These are phyloP conservation scores for Hanseniaspora nectarophila DNA, from an alignment of 805 yeast species.

Conservation along the genomic window DNA sequence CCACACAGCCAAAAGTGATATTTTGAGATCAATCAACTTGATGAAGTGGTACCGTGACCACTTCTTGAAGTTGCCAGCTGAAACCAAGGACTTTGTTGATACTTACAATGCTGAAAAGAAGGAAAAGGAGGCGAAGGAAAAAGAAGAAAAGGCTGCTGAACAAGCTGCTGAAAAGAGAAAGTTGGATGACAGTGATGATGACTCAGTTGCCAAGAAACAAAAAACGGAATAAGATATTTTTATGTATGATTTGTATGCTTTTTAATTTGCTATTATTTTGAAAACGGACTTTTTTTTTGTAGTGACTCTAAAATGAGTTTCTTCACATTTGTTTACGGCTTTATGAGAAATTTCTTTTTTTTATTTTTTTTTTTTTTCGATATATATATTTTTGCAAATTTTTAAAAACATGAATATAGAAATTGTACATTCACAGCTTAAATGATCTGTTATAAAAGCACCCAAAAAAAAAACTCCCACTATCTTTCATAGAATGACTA, in stretches of 20 bases:
- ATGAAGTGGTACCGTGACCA: slow-evolving; percentile 62
- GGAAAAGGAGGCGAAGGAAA: not conserved
- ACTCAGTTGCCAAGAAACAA: slow-evolving; percentile 4
- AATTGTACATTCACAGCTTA: too few relatives aligned
- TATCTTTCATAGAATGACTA: not conserved
- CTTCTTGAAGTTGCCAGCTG: slow-evolving; percentile 35
- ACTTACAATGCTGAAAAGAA: slow-evolving; percentile 4
- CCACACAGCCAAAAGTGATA: slow-evolving; percentile 86
- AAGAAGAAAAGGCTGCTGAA: not conserved
- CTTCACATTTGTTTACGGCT: too few relatives aligned
- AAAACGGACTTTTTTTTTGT: not conserved
- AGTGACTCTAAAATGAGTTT: too few relatives aligned
- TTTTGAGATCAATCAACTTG: slow-evolving; percentile 77
- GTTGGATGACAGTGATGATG: not conserved
- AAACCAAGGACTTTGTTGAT: slow-evolving; percentile 15
- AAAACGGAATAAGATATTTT: not conserved
- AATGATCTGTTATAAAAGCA: too few relatives aligned
- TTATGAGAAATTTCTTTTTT: not conserved
- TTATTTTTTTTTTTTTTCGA: not conserved
- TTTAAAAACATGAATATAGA: too few relatives aligned
- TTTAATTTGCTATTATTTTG: too few relatives aligned
- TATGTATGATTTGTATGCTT: not conserved
- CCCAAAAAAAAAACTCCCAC: not conserved
- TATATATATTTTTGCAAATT: not conserved
- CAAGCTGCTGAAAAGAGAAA: not conserved